phyloP scores from a whole-genome alignment of 1,139 yeast species.

The Petasospora rhodanensis region DNA sequence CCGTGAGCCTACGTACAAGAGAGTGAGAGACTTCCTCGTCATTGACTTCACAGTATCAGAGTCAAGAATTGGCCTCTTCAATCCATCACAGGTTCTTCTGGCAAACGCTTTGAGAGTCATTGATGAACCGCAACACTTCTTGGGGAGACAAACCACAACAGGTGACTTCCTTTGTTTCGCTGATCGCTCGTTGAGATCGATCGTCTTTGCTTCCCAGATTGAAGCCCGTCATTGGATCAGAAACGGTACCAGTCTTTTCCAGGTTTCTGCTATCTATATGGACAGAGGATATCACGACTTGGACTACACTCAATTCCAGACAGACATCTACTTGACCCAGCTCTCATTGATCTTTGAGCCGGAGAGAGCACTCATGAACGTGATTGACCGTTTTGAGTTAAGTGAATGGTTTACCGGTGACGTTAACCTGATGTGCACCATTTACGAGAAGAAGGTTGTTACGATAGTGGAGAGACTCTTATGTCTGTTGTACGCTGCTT shows the following conservation, averaged over 20 bases:
- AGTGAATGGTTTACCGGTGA: constrained; percentile 45
- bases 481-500: constrained; percentile 49
- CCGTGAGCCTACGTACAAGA: constrained; percentile 1
- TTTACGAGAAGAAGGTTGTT: constrained; percentile 55
- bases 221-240: constrained; percentile 61
- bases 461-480: constrained; percentile 51
- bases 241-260: constrained; percentile 52
- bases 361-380: constrained; percentile 39
- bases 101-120: constrained; percentile 9
- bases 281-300: constrained; percentile 27
- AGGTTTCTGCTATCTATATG: constrained; percentile 39
- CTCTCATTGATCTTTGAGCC: constrained; percentile 41
- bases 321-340: constrained; percentile 60
- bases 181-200: constrained; percentile 54
- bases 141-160: not conserved
- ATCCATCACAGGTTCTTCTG: constrained; percentile 53
- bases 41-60: constrained; percentile 41
- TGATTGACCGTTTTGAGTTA: constrained; percentile 61
- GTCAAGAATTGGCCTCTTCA: constrained; percentile 49
- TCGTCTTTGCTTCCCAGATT: constrained; percentile 53
- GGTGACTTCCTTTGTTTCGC: constrained; percentile 39
- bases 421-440: constrained; percentile 36
- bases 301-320: constrained; percentile 30
- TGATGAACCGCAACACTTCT: not conserved
- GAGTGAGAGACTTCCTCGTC: not conserved